phyloP scores from a whole-genome alignment of 768 basidiomycete species.

The Mrakia blollopis region DNA sequence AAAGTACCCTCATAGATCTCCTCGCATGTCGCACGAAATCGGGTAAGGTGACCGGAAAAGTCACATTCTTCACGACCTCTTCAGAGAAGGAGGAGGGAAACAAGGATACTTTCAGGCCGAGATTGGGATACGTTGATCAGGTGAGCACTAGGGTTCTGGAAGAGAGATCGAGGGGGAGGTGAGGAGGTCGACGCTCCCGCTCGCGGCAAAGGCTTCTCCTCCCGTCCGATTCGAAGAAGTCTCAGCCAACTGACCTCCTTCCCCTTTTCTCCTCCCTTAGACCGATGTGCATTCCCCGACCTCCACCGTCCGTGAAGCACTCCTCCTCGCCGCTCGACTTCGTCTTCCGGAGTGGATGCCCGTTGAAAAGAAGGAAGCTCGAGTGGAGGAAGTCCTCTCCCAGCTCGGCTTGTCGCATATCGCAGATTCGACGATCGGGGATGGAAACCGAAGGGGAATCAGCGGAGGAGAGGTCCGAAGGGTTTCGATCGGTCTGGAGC shows the following conservation, averaged over 20 bases:
- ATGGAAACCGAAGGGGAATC: conserved; percentile 61
- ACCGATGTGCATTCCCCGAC: conserved; percentile 74
- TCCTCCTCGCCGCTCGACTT: conserved; percentile 78
- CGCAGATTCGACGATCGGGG: conserved; percentile 66
- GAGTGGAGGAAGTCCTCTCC: conserved; percentile 60
- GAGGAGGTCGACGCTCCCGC: too few relatives aligned
- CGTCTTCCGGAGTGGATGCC: conserved; percentile 60
- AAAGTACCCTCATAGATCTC: conserved; percentile 85
- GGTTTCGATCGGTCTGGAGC: conserved; percentile 83
- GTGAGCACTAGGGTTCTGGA: too few relatives aligned
- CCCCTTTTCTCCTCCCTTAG: conserved; percentile 49
- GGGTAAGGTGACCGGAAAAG: conserved; percentile 61
- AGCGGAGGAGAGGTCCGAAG: conserved; percentile 88
- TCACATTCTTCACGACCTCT: conserved; percentile 51
- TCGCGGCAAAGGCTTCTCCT: background rate
- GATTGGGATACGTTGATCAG: background rate
- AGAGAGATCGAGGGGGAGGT: too few relatives aligned
- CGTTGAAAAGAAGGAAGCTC: conserved; percentile 38
- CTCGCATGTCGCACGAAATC: conserved; percentile 77
- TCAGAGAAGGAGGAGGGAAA: conserved; percentile 25
- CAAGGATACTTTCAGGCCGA: background rate
- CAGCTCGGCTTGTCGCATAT: conserved; percentile 72
- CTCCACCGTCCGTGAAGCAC: conserved; percentile 73
- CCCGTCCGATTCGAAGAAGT: background rate
- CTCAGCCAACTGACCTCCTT: background rate